These are phyloP conservation scores for Clavispora santaluciae DNA, from an alignment of 805 yeast species.

Conservation along the genomic window DNA sequence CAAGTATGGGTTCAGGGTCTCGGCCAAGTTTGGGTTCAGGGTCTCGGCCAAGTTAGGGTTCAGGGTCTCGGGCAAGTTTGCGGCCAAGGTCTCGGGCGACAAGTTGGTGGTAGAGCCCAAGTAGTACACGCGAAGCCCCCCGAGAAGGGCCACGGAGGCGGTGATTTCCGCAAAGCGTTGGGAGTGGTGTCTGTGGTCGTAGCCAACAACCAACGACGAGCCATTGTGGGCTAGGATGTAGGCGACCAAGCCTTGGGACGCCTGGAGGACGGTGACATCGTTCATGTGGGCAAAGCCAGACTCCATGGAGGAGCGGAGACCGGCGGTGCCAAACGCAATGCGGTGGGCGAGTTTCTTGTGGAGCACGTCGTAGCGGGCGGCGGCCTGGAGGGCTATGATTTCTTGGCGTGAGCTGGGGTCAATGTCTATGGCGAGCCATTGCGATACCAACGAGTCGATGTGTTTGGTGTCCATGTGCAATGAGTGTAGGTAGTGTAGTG, in stretches of 20 bases:
- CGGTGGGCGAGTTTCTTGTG: constrained; percentile 51
- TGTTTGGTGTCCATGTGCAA: neutral
- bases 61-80: constrained; percentile 6
- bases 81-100: constrained; percentile 21
- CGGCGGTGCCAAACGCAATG: constrained; percentile 90
- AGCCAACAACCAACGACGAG: constrained; percentile 67
- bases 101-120: constrained; percentile 40
- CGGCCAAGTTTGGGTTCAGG: no score
- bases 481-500: no score
- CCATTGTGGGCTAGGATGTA: constrained; percentile 33
- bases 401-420: constrained; percentile 50
- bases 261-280: constrained; percentile 81
- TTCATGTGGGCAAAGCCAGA: constrained; percentile 91
- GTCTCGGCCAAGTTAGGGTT: no score
- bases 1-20: neutral
- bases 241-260: constrained; percentile 74
- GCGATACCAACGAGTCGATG: constrained; percentile 25
- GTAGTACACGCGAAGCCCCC: constrained; percentile 67
- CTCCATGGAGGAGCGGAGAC: constrained; percentile 80
- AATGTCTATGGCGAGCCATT: constrained; percentile 35
- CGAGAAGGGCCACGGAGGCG: constrained; percentile 63
- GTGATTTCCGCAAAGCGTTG: constrained; percentile 72
- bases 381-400: constrained; percentile 41
- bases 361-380: constrained; percentile 39
- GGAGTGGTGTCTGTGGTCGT: constrained; percentile 87